Conservation (phyloP, 345 rosid species). For the Cardamine occulta region DNA sequence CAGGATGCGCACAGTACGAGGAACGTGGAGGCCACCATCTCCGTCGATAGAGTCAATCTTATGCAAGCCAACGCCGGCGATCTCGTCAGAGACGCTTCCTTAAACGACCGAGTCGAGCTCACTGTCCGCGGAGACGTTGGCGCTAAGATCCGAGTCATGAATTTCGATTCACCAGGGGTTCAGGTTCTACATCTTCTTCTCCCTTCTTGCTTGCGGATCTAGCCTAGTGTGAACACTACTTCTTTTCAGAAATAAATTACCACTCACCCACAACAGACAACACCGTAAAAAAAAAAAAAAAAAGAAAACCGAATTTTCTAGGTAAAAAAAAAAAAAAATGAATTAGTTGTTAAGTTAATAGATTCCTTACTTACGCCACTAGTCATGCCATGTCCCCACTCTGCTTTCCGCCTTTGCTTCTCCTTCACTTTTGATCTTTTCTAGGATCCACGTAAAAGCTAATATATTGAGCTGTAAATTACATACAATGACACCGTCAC, state of each 20-base stretch:
- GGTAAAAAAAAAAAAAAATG: slow-evolving; percentile 2
- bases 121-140: slow-evolving; percentile 81
- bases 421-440: slow-evolving; percentile 39
- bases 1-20: slow-evolving; percentile 82
- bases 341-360: slow-evolving; percentile 33
- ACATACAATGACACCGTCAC: neutral
- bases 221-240: slow-evolving; percentile 24
- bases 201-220: neutral
- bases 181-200: slow-evolving; percentile 54
- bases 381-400: slow-evolving; percentile 34
- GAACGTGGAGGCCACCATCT: slow-evolving; percentile 77
- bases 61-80: slow-evolving; percentile 82
- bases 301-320: neutral
- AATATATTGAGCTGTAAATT: neutral
- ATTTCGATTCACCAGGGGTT: slow-evolving; percentile 94
- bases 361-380: slow-evolving; percentile 43
- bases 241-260: slow-evolving; percentile 27
- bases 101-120: slow-evolving; percentile 86
- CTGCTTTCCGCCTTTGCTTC: slow-evolving; percentile 42
- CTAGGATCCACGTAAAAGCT: slow-evolving; percentile 32
- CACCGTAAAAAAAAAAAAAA: slow-evolving; percentile 20
- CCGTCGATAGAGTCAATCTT: slow-evolving; percentile 81
- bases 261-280: neutral
- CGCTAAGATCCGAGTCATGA: slow-evolving; percentile 91
- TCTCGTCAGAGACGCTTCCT: slow-evolving; percentile 78